phyloP scores from a whole-genome alignment of 2,329 filamentous ascomycete species.

The Iodosphaeria phyllophila region DNA sequence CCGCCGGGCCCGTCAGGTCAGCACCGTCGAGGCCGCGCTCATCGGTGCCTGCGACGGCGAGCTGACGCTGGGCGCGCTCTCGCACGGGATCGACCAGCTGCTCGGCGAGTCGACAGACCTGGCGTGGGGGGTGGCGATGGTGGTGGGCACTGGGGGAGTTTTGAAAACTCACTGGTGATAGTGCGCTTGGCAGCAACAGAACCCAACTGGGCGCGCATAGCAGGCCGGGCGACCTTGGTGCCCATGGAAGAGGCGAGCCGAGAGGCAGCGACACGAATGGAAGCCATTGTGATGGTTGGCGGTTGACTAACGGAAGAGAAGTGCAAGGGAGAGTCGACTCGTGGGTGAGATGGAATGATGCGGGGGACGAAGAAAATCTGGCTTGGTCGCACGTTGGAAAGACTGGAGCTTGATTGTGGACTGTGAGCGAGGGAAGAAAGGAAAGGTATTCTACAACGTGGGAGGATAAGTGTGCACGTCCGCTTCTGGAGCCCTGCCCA shows the following conservation, averaged over 20 bases:
- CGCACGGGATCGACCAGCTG: constrained; percentile 1
- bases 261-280: constrained; percentile 58
- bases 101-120: constrained; percentile 1
- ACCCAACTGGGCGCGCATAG: constrained; percentile 43
- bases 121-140: constrained; percentile 6
- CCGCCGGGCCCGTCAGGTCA: too few relatives aligned
- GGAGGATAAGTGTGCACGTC: too few relatives aligned
- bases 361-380: too few relatives aligned
- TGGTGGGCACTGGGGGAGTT: too few relatives aligned
- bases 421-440: constrained; percentile 12
- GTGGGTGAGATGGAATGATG: constrained; percentile 11
- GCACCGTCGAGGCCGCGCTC: too few relatives aligned
- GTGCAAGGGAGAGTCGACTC: constrained; percentile 16
- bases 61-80: neutral
- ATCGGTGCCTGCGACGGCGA: too few relatives aligned
- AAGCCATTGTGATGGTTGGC: constrained; percentile 55
- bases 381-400: constrained; percentile 7
- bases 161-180: constrained; percentile 44
- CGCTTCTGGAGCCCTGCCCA: too few relatives aligned
- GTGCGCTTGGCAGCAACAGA: constrained; percentile 52
- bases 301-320: constrained; percentile 22
- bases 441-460: constrained; percentile 3
- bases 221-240: constrained; percentile 62
- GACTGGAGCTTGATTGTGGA: constrained; percentile 7
- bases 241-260: constrained; percentile 62